Conservation (phyloP, 192 early-diverging fungal genomes). For the Coemansia erecta region DNA sequence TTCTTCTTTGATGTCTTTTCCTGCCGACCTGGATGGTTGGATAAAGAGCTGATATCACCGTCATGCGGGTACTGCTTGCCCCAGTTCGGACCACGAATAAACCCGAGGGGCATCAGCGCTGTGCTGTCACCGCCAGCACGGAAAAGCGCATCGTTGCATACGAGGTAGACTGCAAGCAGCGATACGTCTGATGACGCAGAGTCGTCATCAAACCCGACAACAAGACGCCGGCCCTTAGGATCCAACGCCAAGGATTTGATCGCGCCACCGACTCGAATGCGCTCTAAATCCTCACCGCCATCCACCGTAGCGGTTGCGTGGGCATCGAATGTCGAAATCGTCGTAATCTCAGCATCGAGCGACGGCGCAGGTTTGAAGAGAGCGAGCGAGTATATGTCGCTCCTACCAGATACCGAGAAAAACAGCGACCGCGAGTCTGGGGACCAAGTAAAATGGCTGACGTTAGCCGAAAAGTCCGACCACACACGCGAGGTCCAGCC, state of each 20-base stretch:
- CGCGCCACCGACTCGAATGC: constrained; percentile 41
- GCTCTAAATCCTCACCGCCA: constrained; percentile 14
- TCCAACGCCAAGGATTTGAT: constrained; percentile 47
- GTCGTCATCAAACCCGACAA: constrained; percentile 43
- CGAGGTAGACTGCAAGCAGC: constrained; percentile 46
- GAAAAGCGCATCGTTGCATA: constrained; percentile 40
- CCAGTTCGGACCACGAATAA: constrained; percentile 51
- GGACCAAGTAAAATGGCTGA: constrained; percentile 40
- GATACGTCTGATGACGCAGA: constrained; percentile 43
- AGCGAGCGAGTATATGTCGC: constrained; percentile 40
- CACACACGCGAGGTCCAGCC: constrained; percentile 46
- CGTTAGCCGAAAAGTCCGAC: constrained; percentile 35
- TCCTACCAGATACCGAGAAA: constrained; percentile 25
- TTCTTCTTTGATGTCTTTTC: constrained; percentile 24
- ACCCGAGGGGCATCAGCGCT: constrained; percentile 48
- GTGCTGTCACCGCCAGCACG: constrained; percentile 39
- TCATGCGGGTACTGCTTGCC: constrained; percentile 25
- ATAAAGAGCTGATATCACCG: not conserved
- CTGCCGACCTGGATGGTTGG: not conserved
- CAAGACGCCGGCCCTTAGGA: constrained; percentile 47
- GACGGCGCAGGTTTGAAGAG: constrained; percentile 38
- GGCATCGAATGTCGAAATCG: constrained; percentile 28
- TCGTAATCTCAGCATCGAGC: constrained; percentile 38
- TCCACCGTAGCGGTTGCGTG: constrained; percentile 25
- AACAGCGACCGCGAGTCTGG: constrained; percentile 49